phyloP scores from a whole-genome alignment of 2,329 filamentous ascomycete genomes.

The Leptosphaerulina australis region DNA sequence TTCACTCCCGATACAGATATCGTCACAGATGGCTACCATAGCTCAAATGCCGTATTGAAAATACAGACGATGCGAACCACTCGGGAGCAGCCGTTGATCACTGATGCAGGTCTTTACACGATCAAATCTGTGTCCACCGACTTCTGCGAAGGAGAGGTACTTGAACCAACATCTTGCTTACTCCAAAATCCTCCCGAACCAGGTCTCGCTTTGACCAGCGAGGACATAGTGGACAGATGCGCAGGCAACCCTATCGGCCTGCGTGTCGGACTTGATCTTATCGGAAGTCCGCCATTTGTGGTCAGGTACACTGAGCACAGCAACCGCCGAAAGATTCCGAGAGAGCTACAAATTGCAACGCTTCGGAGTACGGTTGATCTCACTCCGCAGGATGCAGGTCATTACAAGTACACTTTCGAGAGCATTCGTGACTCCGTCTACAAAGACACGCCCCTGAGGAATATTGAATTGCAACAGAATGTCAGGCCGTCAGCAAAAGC shows the following conservation, averaged over 20 bases:
- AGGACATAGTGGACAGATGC: constrained; percentile 92
- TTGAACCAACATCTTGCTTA: constrained; percentile 92
- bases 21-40: constrained; percentile 71
- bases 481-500: constrained; percentile 93
- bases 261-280: constrained; percentile 84
- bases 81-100: constrained; percentile 70
- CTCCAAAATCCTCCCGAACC: constrained; percentile 91
- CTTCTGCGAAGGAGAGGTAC: constrained; percentile 83
- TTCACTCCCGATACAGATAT: constrained; percentile 78
- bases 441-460: constrained; percentile 56
- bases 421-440: constrained; percentile 85
- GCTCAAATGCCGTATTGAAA: constrained; percentile 61
- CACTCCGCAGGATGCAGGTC: constrained; percentile 78
- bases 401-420: constrained; percentile 84
- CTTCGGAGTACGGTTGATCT: constrained; percentile 85
- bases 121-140: constrained; percentile 79
- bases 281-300: constrained; percentile 90
- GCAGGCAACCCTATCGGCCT: constrained; percentile 92
- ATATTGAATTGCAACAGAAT: constrained; percentile 77
- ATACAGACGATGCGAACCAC: constrained; percentile 66
- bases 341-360: constrained; percentile 62
- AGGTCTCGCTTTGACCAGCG: constrained; percentile 71
- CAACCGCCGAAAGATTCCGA: constrained; percentile 60
- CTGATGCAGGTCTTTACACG: constrained; percentile 83
- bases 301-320: constrained; percentile 76